Evolutionary conservation across 306 rosid species (phyloP).

Genomic region (Morella rubra): DNA sequence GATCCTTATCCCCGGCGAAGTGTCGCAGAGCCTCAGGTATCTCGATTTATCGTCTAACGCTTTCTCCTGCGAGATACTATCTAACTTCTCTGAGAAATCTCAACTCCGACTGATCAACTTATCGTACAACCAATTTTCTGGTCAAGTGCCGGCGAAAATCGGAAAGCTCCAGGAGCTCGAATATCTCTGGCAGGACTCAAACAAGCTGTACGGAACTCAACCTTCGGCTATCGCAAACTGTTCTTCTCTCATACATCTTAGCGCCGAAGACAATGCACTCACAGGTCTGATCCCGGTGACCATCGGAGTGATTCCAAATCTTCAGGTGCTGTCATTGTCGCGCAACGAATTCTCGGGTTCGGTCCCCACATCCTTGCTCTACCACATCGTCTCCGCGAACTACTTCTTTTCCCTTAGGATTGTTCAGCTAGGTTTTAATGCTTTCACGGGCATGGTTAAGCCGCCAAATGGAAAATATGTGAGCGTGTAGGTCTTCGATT

Average conservation of each 20-base stretch:
- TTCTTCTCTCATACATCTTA: slow-evolving; percentile 51
- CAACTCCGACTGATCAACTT: slow-evolving; percentile 59
- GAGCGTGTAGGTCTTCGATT: slow-evolving; percentile 45
- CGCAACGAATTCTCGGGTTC: slow-evolving; percentile 54
- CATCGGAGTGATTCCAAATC: slow-evolving; percentile 54
- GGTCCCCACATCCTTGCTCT: slow-evolving; percentile 57
- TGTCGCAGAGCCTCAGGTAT: slow-evolving; percentile 48
- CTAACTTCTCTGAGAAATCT: slow-evolving; percentile 44
- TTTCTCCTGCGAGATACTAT: slow-evolving; percentile 61
- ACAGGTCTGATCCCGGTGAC: slow-evolving; percentile 67
- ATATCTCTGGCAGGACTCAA: slow-evolving; percentile 57
- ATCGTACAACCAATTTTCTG: slow-evolving; percentile 58
- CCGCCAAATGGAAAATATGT: slow-evolving; percentile 46
- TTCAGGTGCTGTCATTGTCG: slow-evolving; percentile 65
- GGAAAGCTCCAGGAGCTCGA: slow-evolving; percentile 51
- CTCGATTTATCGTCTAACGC: slow-evolving; percentile 58
- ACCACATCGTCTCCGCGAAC: slow-evolving; percentile 28
- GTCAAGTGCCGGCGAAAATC: slow-evolving; percentile 48
- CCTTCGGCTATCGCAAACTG: slow-evolving; percentile 77
- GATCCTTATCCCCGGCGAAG: slow-evolving; percentile 2
- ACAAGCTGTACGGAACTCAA: slow-evolving; percentile 53
- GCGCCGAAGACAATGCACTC: slow-evolving; percentile 58
- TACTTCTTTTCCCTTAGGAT: slow-evolving; percentile 42
- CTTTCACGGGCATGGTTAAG: slow-evolving; percentile 58
- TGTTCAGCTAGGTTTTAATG: slow-evolving; percentile 55